A percentile compares a stretch with the other conserved stretches of the same genome.
Evolutionary conservation across 2,329 filamentous ascomycete species (phyloP).

Genomic region (Cordyceps farinosa): DNA sequence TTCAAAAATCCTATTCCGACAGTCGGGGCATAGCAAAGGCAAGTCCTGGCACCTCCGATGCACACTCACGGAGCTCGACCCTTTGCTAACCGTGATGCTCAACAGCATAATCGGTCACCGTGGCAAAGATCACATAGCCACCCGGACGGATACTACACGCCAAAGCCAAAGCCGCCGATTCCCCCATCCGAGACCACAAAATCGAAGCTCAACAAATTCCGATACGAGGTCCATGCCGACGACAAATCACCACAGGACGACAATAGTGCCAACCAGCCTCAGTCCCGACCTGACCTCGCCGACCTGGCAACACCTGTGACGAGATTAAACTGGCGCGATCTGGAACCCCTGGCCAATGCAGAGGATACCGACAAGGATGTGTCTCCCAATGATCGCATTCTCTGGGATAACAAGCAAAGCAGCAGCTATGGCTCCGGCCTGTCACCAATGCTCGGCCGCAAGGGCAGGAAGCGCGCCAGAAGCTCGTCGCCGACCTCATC

Average conservation of each 20-base stretch:
- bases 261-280: constrained; percentile 21
- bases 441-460: constrained; percentile 48
- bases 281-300: background rate
- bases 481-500: constrained; percentile 73
- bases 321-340: constrained; percentile 55
- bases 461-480: constrained; percentile 62
- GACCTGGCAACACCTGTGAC: constrained; percentile 44
- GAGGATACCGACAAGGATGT: constrained; percentile 42
- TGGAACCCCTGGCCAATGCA: constrained; percentile 42
- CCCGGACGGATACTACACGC: constrained; percentile 37
- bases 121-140: constrained; percentile 56
- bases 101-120: constrained; percentile 37
- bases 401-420: constrained; percentile 55
- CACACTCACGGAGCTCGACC: too few species aligned
- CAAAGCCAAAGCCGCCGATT: constrained; percentile 37
- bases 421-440: constrained; percentile 38
- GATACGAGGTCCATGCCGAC: constrained; percentile 31
- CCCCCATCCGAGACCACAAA: constrained; percentile 57
- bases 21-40: constrained; percentile 14
- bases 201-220: constrained; percentile 58
- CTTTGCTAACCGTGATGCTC: background rate
- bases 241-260: constrained; percentile 19
- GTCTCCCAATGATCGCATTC: constrained; percentile 59
- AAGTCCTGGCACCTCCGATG: background rate
- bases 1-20: constrained; percentile 17